Evolutionary conservation across 2,329 filamentous ascomycete species (phyloP), one percentile per base, ranked within the genome.

Genomic region (Podosphaera xanthii): DNA sequence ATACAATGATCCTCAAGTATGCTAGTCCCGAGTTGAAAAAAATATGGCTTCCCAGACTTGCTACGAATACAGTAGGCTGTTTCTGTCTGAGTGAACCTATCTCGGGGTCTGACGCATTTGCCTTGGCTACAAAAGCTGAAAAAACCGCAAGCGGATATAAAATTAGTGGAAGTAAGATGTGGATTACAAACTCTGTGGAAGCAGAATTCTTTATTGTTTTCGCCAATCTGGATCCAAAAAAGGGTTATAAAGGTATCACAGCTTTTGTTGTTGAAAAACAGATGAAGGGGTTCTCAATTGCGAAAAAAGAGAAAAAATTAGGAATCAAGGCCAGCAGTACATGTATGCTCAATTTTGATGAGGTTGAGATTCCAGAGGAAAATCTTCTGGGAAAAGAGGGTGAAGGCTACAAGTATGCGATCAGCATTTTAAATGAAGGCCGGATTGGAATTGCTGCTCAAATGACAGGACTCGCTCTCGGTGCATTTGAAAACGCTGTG

Each of bases 231-330:
- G 84, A 96, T 70, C 90, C 85, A 0, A 83, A 81, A 74, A 89
- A 91, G 75, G 91, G 89, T 58, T 96, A 98, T 78, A 91, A 90
- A 73, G 92, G 92, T 60, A 98, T 98, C 72, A 90, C 89, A 1
- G 92, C 92, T 58, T 98, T 98, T 70, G 76, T 98, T 62, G 83
- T 97, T 49, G 90, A 96, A 73, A 96, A 95, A 76, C 84, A 77
- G 67, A 86, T 81, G 57, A 83, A 84, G 59, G 92, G 92, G 40
- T 96, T 98, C 77, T 83, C 81, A 62, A 94, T 98, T 68, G 89
- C 92, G 48, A 98, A 98, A 81, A 98, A 98, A 77, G 92, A 98
- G 78, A 97, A 97, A 84, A 98, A 98, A 77, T 83, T 98, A 56
- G 92, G 92, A 61, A 98, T 98, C 75, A 84, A 81, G 69, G 92